phyloP scores from a whole-genome alignment of 352 stramenopile genomes.

The Albugo laibachii region DNA sequence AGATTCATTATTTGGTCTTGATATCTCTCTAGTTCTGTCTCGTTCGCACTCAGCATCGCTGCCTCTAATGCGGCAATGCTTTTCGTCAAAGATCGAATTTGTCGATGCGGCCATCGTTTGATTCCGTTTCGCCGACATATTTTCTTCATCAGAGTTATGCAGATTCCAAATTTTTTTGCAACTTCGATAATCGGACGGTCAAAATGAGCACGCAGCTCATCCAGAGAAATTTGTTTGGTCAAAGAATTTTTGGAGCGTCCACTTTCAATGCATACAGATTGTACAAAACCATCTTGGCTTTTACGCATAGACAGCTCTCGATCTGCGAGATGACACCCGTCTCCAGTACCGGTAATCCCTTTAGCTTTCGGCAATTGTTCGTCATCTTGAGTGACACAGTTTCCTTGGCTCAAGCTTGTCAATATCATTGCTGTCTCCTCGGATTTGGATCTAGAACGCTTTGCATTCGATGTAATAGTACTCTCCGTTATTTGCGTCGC shows the following conservation, averaged over 20 bases:
- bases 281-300: conserved; percentile 38
- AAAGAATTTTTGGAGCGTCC: conserved; percentile 75
- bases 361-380: conserved; percentile 1
- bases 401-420: conserved; percentile 53
- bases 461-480: not conserved
- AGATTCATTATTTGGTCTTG: conserved; percentile 68
- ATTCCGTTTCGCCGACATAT: conserved; percentile 48
- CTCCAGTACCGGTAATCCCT: conserved; percentile 4
- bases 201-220: conserved; percentile 68
- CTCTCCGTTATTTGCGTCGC: too few species aligned
- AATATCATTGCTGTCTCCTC: conserved; percentile 78
- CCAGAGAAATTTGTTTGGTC: conserved; percentile 78
- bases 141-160: conserved; percentile 81
- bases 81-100: conserved; percentile 68
- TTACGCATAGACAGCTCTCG: conserved; percentile 62
- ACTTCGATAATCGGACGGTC: conserved; percentile 77
- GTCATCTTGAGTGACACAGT: conserved; percentile 20
- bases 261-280: conserved; percentile 63
- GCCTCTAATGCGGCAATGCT: conserved; percentile 78
- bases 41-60: conserved; percentile 66
- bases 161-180: conserved; percentile 80
- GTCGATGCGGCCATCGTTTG: conserved; percentile 44
- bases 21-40: conserved; percentile 65
- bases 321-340: conserved; percentile 24
- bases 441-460: conserved; percentile 22